Conservation (phyloP, 805 yeast species). For the Sungouiozyma intestinalis region DNA sequence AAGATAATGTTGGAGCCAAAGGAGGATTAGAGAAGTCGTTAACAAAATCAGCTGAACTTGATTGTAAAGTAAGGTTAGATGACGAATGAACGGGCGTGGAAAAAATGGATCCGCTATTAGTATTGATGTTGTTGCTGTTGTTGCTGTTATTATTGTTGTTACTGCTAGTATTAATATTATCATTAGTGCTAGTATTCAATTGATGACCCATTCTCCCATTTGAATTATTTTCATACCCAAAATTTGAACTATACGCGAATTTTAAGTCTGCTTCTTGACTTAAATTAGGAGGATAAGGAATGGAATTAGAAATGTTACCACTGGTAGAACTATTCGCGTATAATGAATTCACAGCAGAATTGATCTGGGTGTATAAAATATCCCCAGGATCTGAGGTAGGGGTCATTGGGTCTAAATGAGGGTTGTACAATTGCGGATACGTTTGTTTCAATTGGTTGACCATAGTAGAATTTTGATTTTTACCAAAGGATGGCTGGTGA, state of each 20-base stretch:
- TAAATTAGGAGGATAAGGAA: not conserved
- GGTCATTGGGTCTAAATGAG: not conserved
- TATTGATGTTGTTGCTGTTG: too few species aligned
- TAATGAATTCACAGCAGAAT: not conserved
- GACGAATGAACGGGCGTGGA: not conserved
- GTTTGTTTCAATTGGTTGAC: constrained; percentile 17
- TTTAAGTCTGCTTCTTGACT: not conserved
- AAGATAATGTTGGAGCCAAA: not conserved
- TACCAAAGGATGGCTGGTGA: not conserved
- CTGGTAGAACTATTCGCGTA: not conserved
- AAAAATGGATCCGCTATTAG: not conserved
- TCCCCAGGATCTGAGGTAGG: not conserved
- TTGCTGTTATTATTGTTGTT: too few species aligned
- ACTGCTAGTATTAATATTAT: too few species aligned
- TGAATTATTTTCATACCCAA: not conserved
- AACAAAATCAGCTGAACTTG: not conserved
- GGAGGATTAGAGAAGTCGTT: not conserved
- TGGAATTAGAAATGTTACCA: not conserved
- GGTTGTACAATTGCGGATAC: constrained; percentile 16
- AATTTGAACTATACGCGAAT: not conserved
- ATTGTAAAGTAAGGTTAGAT: not conserved
- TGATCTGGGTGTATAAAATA: not conserved
- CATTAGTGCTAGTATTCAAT: too few species aligned
- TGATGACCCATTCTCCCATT: not conserved
- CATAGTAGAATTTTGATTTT: constrained; percentile 7